Evolutionary conservation across 345 rosid species (phyloP), one percentile per base, ranked within the genome.

Genomic region (Brassica rapa): DNA sequence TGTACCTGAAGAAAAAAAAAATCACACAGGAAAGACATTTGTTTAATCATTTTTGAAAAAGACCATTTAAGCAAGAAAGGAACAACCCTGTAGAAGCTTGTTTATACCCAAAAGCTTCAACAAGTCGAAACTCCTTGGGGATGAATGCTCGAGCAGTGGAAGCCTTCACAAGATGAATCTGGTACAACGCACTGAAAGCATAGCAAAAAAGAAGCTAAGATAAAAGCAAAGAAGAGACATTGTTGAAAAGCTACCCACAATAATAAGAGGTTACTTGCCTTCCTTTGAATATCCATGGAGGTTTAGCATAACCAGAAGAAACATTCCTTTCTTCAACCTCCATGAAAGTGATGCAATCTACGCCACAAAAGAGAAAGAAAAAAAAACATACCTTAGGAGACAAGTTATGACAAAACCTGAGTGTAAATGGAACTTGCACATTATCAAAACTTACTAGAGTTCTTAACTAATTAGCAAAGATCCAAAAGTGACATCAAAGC

Each of bases 271-370:
- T 53, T 16, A 2, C 93, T 82, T 85, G 81, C 98, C 98, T 91
- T 88, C 99, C 99, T 80, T 80, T 87, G 78, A 94, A 94, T 83
- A 85, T 85, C 98, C 99, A 94, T 46, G 99, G 98, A 71, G 99
- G 88, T 19, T 83, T 86, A 62, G 93, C 91, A 75, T 92, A 92
- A 62, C 91, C 88, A n/a, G 81, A 81, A 19, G 88, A 82, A 77
- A 81, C 19, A 68, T 78, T 85, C 66, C 60, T 39, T 64, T 86
- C 85, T 56, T 72, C 87, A 72, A 70, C 71, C 49, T 85, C 92
- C 97, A 92, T 94, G 66, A 73, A 32, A 73, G 15, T 3, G 67
- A 74, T 21, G 8, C 35, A 73, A 73, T 61, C 79, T 74, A 66
- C 19, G 29, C 61, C 25, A 51, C 60, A 53, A 15, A 51, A 53